Base-by-base conservation (phyloP, 768 basidiomycete species). In the Macrolepiota fuliginosa region DNA sequence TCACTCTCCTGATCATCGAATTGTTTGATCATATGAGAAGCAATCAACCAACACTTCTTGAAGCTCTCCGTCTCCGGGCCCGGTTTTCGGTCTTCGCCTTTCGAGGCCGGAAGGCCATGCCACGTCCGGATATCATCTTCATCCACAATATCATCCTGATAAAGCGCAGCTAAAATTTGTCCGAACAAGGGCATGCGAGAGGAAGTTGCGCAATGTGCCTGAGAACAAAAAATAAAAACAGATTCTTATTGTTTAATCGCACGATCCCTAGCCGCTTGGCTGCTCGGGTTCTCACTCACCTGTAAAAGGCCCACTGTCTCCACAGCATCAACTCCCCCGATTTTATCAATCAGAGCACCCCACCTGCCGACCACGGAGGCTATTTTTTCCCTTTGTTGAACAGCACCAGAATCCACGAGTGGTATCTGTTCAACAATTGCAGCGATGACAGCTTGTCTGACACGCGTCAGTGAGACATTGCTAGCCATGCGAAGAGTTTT, bases 401-500 rank as follows among this genome's bases (percentile, higher is more conserved):
- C 73, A 0, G 81, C 77, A 35, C 83, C 84, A 2, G 80, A 83
- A 2, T 83, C 82, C 1, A 87, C 79, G 45, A 93, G 74, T 53
- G 77, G 77, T 50, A 95, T 88, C 62, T 83, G 83, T 62, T 87
- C 85, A 58, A 96, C 87, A 61, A 98, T 81, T 40, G 87, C 91
- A n/a, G 82, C 82, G 39, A 98, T 81, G n/a, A 98, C 92, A 15
- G 90, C 91, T 73, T 95, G 90, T 55, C 91, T 82, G 15, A 97
- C 95, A 54, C 87, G 81, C n/a, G 82, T 83, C 19, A 97, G 81
- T 11, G 92, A 84, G 27, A 98, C 96, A 68, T 98, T 98, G 68
- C 90, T 92, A 37, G 94, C 94, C 93, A 98, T 96, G 53, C 96
- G 91, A 49, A 99, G 83, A 47, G 96, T 97, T 77, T 96, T 94